phyloP scores from a whole-genome alignment of 805 yeast genomes.

The Myxozyma melibiosi region DNA sequence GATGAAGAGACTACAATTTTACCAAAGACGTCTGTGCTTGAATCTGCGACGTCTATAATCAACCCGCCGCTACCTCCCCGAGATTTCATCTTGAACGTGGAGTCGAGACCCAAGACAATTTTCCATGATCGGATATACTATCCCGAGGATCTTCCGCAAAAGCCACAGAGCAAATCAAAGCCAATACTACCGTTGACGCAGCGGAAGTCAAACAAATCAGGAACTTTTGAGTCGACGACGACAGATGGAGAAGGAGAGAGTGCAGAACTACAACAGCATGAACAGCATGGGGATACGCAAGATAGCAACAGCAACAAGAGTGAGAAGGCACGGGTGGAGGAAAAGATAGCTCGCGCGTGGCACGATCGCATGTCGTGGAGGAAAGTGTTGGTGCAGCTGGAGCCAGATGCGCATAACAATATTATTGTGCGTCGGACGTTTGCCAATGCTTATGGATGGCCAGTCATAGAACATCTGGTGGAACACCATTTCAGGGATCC shows the following conservation, averaged over 20 bases:
- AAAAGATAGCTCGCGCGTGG: slow-evolving; percentile 84
- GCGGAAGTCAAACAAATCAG: no score
- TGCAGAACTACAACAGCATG: not conserved
- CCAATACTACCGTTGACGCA: not conserved
- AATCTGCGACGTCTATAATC: slow-evolving; percentile 75
- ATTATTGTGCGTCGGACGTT: slow-evolving; percentile 85
- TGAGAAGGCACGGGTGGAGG: slow-evolving; percentile 56
- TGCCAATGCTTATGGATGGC: slow-evolving; percentile 95
- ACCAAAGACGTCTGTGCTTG: slow-evolving; percentile 75
- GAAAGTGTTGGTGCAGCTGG: slow-evolving; percentile 79
- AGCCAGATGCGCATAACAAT: slow-evolving; percentile 95
- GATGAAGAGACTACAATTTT: slow-evolving; percentile 34
- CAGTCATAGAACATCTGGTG: slow-evolving; percentile 80
- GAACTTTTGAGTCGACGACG: no score
- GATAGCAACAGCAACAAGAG: slow-evolving; percentile 17
- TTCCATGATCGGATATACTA: slow-evolving; percentile 79
- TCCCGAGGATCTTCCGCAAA: slow-evolving; percentile 62
- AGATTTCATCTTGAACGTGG: slow-evolving; percentile 69
- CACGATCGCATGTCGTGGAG: slow-evolving; percentile 86
- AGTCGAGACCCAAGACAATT: slow-evolving; percentile 62
- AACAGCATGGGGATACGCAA: not conserved
- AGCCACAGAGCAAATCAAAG: not conserved
- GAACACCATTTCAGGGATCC: slow-evolving; percentile 57
- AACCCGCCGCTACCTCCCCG: slow-evolving; percentile 79
- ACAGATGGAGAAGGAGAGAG: no score